phyloP scores from a whole-genome alignment of 345 rosid species.

The Eucalyptus camaldulensis region DNA sequence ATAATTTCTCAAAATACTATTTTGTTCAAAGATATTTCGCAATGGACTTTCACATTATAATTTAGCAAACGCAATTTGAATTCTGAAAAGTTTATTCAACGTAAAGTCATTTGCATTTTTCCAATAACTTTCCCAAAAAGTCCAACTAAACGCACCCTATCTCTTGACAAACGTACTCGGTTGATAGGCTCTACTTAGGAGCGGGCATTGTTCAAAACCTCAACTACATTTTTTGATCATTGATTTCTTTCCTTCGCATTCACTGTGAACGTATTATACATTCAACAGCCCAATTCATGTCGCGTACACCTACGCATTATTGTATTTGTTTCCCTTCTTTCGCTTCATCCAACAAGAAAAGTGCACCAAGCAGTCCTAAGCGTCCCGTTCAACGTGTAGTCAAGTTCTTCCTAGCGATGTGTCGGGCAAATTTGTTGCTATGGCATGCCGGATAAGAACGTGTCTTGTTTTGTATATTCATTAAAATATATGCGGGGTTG shows the following conservation, averaged over 20 bases:
- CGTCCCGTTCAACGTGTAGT: background rate
- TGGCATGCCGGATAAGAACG: background rate
- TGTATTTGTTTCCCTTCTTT: background rate
- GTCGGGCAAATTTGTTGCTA: background rate
- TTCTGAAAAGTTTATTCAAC: rapidly evolving
- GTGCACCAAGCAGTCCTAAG: background rate
- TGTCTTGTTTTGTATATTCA: background rate
- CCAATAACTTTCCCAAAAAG: too few species aligned
- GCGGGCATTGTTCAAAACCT: background rate
- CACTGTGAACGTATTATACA: background rate
- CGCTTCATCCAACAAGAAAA: background rate
- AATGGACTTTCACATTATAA: too few species aligned
- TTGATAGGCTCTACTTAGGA: background rate
- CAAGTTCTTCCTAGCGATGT: background rate
- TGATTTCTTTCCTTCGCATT: background rate
- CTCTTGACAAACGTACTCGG: background rate
- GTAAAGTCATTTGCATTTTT: too few species aligned
- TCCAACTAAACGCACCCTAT: background rate
- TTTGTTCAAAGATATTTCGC: too few species aligned
- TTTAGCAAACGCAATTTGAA: too few species aligned
- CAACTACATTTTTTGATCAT: background rate
- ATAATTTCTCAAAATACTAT: rapidly evolving
- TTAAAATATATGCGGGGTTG: background rate
- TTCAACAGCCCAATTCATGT: background rate
- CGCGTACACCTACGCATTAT: background rate